phyloP scores from a whole-genome alignment of 495 filamentous ascomycete species.

The Evernia prunastri region DNA sequence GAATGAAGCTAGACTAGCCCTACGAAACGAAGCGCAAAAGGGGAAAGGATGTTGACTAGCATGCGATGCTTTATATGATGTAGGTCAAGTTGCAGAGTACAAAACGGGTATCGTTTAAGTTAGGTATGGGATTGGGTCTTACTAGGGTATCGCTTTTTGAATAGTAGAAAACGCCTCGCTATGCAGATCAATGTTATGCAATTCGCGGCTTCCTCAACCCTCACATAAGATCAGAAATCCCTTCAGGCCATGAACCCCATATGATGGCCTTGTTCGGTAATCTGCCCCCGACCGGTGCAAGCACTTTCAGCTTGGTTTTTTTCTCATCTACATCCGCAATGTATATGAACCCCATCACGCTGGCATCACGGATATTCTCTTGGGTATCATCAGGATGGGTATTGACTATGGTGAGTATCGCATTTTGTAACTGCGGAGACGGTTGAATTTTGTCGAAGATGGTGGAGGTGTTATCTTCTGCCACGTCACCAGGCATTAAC shows the following conservation, averaged over 20 bases:
- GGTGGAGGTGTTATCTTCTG: constrained; percentile 32
- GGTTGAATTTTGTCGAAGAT: constrained; percentile 57
- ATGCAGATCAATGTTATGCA: background rate
- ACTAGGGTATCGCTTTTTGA: background rate
- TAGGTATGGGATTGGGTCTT: background rate
- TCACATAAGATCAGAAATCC: constrained; percentile 45
- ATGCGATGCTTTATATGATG: background rate
- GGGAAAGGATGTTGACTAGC: background rate
- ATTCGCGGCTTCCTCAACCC: constrained; percentile 19
- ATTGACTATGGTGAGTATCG: constrained; percentile 74
- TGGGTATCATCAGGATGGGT: constrained; percentile 58
- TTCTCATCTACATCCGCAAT: constrained; percentile 84
- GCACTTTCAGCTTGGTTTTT: constrained; percentile 69
- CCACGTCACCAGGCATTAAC: constrained; percentile 45
- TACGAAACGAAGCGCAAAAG: background rate
- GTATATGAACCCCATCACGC: constrained; percentile 87
- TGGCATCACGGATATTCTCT: constrained; percentile 71
- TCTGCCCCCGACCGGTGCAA: constrained; percentile 74
- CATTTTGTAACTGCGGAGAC: constrained; percentile 54
- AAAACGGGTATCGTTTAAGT: background rate
- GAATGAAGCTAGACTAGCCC: background rate
- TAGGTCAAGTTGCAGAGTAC: too few relatives aligned
- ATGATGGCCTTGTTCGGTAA: constrained; percentile 72
- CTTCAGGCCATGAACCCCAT: constrained; percentile 50
- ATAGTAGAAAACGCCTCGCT: constrained; percentile 8